These are phyloP conservation scores for Podaxis sp. DNA, from an alignment of 768 basidiomycete species.

Conservation along the genomic window DNA sequence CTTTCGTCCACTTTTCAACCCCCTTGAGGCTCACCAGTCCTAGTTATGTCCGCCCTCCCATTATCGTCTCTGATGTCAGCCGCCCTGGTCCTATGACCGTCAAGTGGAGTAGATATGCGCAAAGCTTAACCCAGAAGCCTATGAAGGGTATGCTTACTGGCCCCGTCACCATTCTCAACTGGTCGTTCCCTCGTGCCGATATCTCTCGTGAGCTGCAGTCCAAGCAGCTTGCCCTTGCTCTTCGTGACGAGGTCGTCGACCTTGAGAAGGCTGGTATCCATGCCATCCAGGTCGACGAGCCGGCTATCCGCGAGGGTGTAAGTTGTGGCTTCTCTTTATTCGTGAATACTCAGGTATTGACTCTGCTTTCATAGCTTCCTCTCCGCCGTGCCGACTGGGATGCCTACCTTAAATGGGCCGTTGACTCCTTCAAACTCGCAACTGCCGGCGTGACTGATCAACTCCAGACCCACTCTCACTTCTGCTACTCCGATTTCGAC, in stretches of 20 bases:
- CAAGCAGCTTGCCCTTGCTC: constrained; percentile 95
- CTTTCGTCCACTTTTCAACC: not conserved
- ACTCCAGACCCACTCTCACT: constrained; percentile 98
- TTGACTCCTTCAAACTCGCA: constrained; percentile 97
- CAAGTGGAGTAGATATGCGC: constrained; percentile 94
- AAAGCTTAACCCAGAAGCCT: constrained; percentile 86
- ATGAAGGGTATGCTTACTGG: constrained; percentile 99
- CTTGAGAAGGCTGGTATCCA: constrained; percentile 95
- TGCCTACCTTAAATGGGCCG: constrained; percentile 94
- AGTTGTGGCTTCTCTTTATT: constrained; percentile 22
- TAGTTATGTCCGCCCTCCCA: constrained; percentile 95
- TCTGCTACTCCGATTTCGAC: constrained; percentile 98
- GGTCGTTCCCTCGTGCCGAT: constrained; percentile 99
- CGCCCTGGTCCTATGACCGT: constrained; percentile 93
- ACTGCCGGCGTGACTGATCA: constrained; percentile 93
- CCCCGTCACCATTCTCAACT: constrained; percentile 98
- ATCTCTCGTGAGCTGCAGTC: constrained; percentile 95
- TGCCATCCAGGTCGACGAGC: constrained; percentile 99
- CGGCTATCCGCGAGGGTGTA: constrained; percentile 98
- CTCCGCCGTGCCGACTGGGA: constrained; percentile 97
- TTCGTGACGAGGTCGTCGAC: constrained; percentile 97
- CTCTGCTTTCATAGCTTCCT: constrained; percentile 58
- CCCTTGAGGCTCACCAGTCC: constrained; percentile 6
- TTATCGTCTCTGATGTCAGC: constrained; percentile 97
- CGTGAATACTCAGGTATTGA: constrained; percentile 11